phyloP scores from a whole-genome alignment of 2,329 filamentous ascomycete species.

The Arthrobotrys sphaeroides region DNA sequence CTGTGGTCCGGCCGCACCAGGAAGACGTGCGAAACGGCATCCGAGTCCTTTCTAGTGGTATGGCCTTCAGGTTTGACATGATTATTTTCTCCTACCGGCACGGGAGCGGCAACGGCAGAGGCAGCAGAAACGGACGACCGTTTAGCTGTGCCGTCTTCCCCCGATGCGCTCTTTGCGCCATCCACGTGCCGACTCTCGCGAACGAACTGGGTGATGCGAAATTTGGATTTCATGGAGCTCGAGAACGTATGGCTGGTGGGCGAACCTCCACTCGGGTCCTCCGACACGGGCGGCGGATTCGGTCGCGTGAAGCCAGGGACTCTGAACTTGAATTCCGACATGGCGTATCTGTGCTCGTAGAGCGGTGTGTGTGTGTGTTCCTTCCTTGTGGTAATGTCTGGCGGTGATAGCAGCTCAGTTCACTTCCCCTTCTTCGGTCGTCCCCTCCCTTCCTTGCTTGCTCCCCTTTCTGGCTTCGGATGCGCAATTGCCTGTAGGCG shows the following conservation, averaged over 20 bases:
- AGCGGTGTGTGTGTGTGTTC: constrained; percentile 2
- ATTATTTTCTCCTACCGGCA: constrained; percentile 7
- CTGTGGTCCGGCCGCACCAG: constrained; percentile 18
- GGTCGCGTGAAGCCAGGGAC: constrained; percentile 52
- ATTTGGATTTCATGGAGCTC: constrained; percentile 47
- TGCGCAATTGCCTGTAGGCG: constrained; percentile 27
- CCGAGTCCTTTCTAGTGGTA: constrained; percentile 40
- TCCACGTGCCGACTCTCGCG: constrained; percentile 50
- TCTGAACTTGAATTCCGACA: constrained; percentile 53
- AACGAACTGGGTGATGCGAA: constrained; percentile 52
- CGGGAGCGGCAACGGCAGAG: constrained; percentile 9
- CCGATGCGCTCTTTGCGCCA: constrained; percentile 19
- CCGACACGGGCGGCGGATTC: constrained; percentile 39
- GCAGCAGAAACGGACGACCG: constrained; percentile 17
- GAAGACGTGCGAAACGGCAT: constrained; percentile 23
- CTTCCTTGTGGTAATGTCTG: neutral
- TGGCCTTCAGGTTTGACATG: constrained; percentile 25
- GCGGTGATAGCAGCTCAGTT: neutral
- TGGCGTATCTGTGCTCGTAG: constrained; percentile 1
- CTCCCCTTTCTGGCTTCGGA: constrained; percentile 22
- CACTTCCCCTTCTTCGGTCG: constrained; percentile 16
- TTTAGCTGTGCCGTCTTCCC: constrained; percentile 26
- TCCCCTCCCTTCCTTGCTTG: constrained; percentile 23
- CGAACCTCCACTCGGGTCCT: constrained; percentile 40
- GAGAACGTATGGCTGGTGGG: constrained; percentile 46